Evolutionary conservation across 2,329 filamentous ascomycete genomes (phyloP).

Genomic region (Capronia epimyces): DNA sequence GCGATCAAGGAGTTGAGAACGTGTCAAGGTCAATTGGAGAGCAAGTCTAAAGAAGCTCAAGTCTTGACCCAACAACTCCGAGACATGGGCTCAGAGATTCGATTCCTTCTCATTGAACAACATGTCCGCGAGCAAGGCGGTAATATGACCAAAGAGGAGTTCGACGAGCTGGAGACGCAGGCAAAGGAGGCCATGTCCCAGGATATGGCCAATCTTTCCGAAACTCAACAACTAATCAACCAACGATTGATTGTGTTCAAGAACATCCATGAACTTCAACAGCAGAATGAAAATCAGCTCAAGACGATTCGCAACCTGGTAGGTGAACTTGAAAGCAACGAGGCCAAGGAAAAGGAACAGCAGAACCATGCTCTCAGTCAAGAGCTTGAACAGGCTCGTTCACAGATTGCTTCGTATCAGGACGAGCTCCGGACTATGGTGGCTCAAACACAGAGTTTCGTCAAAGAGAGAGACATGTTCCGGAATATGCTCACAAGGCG

Average conservation of each 20-base stretch:
- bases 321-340: constrained; percentile 84
- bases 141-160: constrained; percentile 66
- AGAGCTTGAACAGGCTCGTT: constrained; percentile 56
- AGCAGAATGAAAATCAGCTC: constrained; percentile 80
- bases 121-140: constrained; percentile 75
- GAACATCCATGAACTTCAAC: constrained; percentile 74
- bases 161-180: constrained; percentile 66
- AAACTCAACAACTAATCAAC: constrained; percentile 83
- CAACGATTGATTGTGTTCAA: constrained; percentile 86
- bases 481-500: constrained; percentile 82
- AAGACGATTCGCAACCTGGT: constrained; percentile 78
- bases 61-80: constrained; percentile 81
- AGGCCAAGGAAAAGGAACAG: constrained; percentile 60
- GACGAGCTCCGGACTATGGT: constrained; percentile 80
- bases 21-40: constrained; percentile 66
- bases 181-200: constrained; percentile 54
- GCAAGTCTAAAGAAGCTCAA: constrained; percentile 59
- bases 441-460: constrained; percentile 83
- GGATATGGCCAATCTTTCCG: constrained; percentile 69
- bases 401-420: constrained; percentile 69
- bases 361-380: constrained; percentile 55
- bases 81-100: constrained; percentile 83
- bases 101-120: constrained; percentile 81
- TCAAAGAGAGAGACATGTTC: constrained; percentile 96
- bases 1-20: constrained; percentile 74